Conservation (phyloP, 2,329 filamentous ascomycete species). For the Graphilbum ipis-grandicollis region DNA sequence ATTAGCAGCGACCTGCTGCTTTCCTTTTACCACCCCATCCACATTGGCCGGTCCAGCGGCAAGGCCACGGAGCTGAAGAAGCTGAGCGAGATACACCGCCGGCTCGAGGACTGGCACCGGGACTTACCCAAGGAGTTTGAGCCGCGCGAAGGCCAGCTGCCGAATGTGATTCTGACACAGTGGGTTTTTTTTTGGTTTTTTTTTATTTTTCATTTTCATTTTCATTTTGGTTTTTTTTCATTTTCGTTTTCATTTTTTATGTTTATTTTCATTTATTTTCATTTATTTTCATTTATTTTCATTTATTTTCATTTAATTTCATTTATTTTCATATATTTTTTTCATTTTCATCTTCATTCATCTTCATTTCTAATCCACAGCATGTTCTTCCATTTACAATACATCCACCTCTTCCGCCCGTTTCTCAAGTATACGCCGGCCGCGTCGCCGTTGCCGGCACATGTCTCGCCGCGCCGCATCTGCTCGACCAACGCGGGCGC, state of each 20-base stretch:
- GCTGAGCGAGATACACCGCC: slow-evolving; percentile 76
- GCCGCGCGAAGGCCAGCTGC: slow-evolving; percentile 73
- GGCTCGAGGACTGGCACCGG: slow-evolving; percentile 77
- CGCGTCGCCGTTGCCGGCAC: slow-evolving; percentile 65
- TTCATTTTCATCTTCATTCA: background rate
- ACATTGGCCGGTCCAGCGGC: slow-evolving; percentile 44
- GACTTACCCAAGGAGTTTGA: slow-evolving; percentile 75
- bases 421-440: slow-evolving; percentile 80
- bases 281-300: background rate
- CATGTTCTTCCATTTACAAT: slow-evolving; percentile 86
- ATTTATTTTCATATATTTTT: background rate
- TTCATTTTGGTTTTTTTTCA: background rate
- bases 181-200: slow-evolving; percentile 30
- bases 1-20: slow-evolving; percentile 82
- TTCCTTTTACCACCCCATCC: slow-evolving; percentile 77
- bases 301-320: background rate
- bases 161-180: slow-evolving; percentile 68
- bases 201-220: background rate
- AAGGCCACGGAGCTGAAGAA: slow-evolving; percentile 82
- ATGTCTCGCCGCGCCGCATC: slow-evolving; percentile 78
- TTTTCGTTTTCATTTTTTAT: background rate
- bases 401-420: slow-evolving; percentile 88
- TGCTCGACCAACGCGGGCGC: slow-evolving; percentile 79
- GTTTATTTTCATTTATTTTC: background rate
- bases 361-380: slow-evolving; percentile 24